These are phyloP conservation scores for Aspergillus caelatus DNA, from an alignment of 2,329 filamentous ascomycete genomes.

Conservation along the genomic window DNA sequence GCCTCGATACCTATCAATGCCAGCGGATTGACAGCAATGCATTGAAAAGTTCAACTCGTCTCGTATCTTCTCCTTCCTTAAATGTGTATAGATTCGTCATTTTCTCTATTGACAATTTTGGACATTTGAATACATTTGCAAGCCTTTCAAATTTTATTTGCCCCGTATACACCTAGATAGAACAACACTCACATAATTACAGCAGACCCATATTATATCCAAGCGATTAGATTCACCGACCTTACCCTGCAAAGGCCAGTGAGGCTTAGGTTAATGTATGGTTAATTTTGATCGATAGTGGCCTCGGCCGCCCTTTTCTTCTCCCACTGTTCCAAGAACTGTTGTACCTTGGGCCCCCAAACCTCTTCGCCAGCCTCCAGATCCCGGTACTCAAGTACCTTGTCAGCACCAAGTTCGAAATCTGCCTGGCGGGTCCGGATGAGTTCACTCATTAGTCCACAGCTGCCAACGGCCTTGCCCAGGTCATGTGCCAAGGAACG, in stretches of 20 bases:
- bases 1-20: neutral
- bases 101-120: neutral
- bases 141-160: neutral
- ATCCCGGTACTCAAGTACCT: conserved; percentile 78
- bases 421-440: conserved; percentile 79
- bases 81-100: neutral
- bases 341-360: conserved; percentile 76
- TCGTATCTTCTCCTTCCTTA: neutral
- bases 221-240: neutral
- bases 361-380: conserved; percentile 74
- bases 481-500: conserved; percentile 92
- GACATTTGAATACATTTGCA: neutral
- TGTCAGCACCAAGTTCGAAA: conserved; percentile 70
- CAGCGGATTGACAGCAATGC: neutral
- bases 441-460: conserved; percentile 83
- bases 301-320: conserved; percentile 37
- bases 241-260: neutral
- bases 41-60: neutral
- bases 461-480: conserved; percentile 77
- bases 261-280: neutral
- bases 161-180: neutral
- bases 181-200: neutral
- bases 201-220: neutral
- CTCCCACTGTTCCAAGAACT: conserved; percentile 58
- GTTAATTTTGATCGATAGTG: neutral